Evolutionary conservation across 768 basidiomycete species (phyloP).

Genomic region (Cyathus striatus): DNA sequence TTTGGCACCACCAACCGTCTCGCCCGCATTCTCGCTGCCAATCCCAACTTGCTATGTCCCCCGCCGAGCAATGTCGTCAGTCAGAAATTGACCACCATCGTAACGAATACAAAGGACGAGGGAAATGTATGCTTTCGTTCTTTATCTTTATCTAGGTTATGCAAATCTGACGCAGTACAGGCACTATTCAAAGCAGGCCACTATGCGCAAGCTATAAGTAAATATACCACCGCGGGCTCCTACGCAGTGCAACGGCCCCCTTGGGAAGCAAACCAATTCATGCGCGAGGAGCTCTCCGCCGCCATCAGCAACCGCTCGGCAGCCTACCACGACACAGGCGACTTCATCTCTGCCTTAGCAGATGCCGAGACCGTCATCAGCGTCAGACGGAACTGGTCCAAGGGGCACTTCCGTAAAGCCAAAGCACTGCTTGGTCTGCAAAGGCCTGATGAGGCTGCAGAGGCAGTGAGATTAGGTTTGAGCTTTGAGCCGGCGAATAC

Average conservation of each 20-base stretch:
- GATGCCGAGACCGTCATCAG: constrained; percentile 91
- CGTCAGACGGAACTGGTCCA: constrained; percentile 85
- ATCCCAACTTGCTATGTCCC: constrained; percentile 71
- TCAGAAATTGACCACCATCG: constrained; percentile 67
- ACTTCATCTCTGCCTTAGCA: constrained; percentile 71
- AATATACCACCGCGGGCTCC: constrained; percentile 75
- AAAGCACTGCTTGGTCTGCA: constrained; percentile 80
- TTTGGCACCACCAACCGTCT: constrained; percentile 75
- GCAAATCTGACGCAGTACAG: constrained; percentile 39
- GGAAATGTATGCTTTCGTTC: constrained; percentile 71
- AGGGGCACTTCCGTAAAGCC: constrained; percentile 93
- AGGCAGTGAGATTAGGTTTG: constrained; percentile 77
- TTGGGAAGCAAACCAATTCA: constrained; percentile 81
- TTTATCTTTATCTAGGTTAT: constrained; percentile 1
- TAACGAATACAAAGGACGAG: constrained; percentile 84
- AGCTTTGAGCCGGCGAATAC: constrained; percentile 66
- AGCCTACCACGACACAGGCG: constrained; percentile 71
- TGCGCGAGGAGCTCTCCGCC: constrained; percentile 88
- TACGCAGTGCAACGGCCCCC: constrained; percentile 78
- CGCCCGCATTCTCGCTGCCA: constrained; percentile 59
- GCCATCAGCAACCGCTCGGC: constrained; percentile 91
- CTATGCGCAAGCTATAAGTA: constrained; percentile 63
- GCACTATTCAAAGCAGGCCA: constrained; percentile 73
- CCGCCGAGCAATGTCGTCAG: constrained; percentile 78
- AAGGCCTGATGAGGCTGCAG: constrained; percentile 67